These are phyloP conservation scores for Diplodia intermedia DNA, from an alignment of 2,329 filamentous ascomycete genomes.

Conservation along the genomic window DNA sequence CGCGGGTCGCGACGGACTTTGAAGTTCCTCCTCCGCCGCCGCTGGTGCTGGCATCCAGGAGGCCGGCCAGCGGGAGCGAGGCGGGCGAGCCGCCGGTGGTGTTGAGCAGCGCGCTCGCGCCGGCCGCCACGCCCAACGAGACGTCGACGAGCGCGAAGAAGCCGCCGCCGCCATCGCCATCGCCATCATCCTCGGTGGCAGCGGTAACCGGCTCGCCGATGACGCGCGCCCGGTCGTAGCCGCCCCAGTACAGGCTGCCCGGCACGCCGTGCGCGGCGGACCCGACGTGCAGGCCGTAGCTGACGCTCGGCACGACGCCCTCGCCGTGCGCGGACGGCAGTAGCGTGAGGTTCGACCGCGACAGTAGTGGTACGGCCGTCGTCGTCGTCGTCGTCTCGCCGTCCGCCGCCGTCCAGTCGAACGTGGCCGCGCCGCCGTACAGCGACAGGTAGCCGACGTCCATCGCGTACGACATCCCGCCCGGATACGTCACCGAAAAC, in stretches of 20 bases:
- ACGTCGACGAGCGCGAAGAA: conserved; percentile 49
- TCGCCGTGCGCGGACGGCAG: neutral
- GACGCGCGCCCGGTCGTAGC: conserved; percentile 45
- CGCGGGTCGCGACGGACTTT: conserved; percentile 23
- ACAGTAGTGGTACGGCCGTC: no score
- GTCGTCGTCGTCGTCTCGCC: no score
- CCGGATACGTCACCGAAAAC: conserved; percentile 1
- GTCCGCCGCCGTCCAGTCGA: conserved; percentile 1
- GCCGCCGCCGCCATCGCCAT: conserved; percentile 30
- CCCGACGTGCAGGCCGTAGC: conserved; percentile 46
- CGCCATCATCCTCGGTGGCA: conserved; percentile 33
- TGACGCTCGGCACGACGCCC: conserved; percentile 38
- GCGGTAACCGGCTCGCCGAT: conserved; percentile 39
- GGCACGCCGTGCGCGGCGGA: conserved; percentile 40
- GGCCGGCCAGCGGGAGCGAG: neutral
- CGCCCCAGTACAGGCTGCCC: conserved; percentile 45
- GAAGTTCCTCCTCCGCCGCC: no score
- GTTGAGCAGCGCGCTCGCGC: conserved; percentile 45
- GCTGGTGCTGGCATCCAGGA: conserved; percentile 6
- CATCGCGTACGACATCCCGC: conserved; percentile 7
- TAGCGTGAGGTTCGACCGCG: neutral
- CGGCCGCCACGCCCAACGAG: conserved; percentile 50
- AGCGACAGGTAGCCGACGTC: conserved; percentile 13
- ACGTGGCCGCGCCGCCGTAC: neutral
- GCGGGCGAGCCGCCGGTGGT: conserved; percentile 1